Percentiles rank a stretch among this genome's conserved stretches.
phyloP scores from a whole-genome alignment of 208 protist genomes.

The Wallacemonas sp. region DNA sequence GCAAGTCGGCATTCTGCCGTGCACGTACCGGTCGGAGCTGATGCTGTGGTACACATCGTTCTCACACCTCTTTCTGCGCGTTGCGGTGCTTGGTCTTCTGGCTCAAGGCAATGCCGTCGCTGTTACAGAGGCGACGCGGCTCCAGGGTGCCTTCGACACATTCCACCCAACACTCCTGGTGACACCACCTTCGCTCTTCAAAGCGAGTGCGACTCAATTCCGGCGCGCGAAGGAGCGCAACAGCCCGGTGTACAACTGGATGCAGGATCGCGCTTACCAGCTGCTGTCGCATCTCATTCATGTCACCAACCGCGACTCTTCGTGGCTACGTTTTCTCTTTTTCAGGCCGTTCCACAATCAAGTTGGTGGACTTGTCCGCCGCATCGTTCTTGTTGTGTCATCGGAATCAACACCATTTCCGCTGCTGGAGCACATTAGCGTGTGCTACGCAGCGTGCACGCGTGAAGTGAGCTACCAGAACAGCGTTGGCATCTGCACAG shows the following conservation, averaged over 20 bases:
- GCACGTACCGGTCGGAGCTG: slow-evolving; percentile 49
- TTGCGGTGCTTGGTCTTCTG: slow-evolving; percentile 73
- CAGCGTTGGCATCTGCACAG: slow-evolving; percentile 63
- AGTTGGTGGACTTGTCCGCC: slow-evolving; percentile 71
- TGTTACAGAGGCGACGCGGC: slow-evolving; percentile 35
- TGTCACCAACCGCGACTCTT: slow-evolving; percentile 65
- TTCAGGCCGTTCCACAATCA: slow-evolving; percentile 65
- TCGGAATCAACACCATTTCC: slow-evolving; percentile 74
- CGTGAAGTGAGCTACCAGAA: slow-evolving; percentile 83
- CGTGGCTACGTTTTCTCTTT: slow-evolving; percentile 76
- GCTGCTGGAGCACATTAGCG: slow-evolving; percentile 75
- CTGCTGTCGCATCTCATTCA: slow-evolving; percentile 81
- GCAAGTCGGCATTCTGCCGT: slow-evolving; percentile 58
- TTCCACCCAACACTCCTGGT: slow-evolving; percentile 80
- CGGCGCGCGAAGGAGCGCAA: slow-evolving; percentile 55
- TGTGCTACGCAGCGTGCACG: slow-evolving; percentile 78
- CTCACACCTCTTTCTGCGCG: slow-evolving; percentile 63
- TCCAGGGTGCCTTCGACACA: slow-evolving; percentile 51
- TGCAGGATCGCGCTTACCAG: slow-evolving; percentile 66
- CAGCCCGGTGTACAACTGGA: slow-evolving; percentile 63
- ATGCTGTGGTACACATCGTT: slow-evolving; percentile 84
- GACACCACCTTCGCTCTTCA: slow-evolving; percentile 70
- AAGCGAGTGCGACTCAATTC: slow-evolving; percentile 62
- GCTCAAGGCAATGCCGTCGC: slow-evolving; percentile 73
- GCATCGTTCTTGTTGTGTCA: slow-evolving; percentile 65